Evolutionary conservation across 306 rosid genomes (phyloP), one percentile per base, ranked within the genome.

Genomic region (Bauhinia variegata): DNA sequence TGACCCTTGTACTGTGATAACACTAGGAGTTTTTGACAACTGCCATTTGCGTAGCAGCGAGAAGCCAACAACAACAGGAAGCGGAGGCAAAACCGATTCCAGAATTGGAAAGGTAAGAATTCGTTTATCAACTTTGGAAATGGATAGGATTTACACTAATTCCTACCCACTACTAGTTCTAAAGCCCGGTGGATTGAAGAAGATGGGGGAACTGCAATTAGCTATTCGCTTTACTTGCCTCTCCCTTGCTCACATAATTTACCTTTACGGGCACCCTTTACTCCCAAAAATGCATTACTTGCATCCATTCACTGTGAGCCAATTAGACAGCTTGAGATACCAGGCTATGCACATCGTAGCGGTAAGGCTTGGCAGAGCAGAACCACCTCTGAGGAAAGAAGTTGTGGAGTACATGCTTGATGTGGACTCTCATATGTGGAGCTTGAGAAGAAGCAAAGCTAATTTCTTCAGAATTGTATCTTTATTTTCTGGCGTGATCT

Each of bases 371-470:
- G 92, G 87, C 12, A 81, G 97, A 41, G 92, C 95, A 5, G 92
- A 87, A 19, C 97, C 97, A 5, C 88, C 90, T 0, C 17, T 87
- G 2, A 67, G 92, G 58, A 91, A 91, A 75, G 97, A 91, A 74
- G 95, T 91, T 8, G 95, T 91, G 3, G 97, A 91, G 60, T 85
- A 91, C 60, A 91, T 91, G 95, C 76, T 91, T 1, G 95, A 91
- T 63, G 97, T 91, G 3, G 97, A 88, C 46, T 91, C 97, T 44
- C 97, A 91, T 42, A 82, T 91, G 78, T 91, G 97, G 97, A 87
- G 97, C 71, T 73, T 87, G 76, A 84, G 97, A 75, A 84, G 90
- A 70, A 87, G 92, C 83, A 87, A 87, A 63, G 95, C 92, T 8
- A 91, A 91, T 68, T 91, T 91, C 74, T 91, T 85, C 38, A 49